Evolutionary conservation across 345 rosid species (phyloP).

Genomic region (Eucalyptus caleyi): DNA sequence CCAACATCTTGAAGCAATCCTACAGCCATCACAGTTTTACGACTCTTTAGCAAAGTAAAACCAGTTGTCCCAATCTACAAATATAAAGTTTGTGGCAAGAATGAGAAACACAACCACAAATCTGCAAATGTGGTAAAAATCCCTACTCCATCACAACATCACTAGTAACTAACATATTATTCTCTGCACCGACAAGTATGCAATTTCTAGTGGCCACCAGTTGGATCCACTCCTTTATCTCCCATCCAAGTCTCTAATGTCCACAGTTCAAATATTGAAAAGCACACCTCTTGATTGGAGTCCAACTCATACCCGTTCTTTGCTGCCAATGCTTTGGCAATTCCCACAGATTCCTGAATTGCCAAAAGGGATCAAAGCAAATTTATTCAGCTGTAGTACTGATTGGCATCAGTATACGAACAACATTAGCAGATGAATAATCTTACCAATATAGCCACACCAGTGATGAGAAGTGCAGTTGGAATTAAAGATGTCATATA

Average conservation of each 20-base stretch:
- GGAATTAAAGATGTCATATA: constrained; percentile 73
- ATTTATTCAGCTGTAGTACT: neutral
- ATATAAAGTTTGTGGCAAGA: neutral
- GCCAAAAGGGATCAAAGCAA: neutral
- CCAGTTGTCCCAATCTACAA: neutral
- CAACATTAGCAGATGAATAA: neutral
- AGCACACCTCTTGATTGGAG: constrained; percentile 84
- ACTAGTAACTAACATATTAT: neutral
- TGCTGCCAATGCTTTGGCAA: constrained; percentile 98
- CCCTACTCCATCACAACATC: neutral
- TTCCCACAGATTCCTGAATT: constrained; percentile 94
- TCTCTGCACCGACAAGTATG: neutral
- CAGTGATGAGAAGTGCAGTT: constrained; percentile 89
- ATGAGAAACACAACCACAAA: neutral
- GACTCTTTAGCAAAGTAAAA: neutral
- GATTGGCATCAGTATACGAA: neutral
- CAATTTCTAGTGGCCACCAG: neutral
- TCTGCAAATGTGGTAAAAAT: neutral
- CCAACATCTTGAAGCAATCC: neutral
- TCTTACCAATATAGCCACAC: constrained; percentile 97
- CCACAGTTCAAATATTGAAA: neutral
- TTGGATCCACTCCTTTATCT: neutral
- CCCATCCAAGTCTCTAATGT: neutral
- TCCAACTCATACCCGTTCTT: constrained; percentile 95
- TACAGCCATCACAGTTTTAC: neutral